Base-by-base conservation (phyloP, 2,329 filamentous ascomycete genomes). In the Ascochyta viciae-villosae region DNA sequence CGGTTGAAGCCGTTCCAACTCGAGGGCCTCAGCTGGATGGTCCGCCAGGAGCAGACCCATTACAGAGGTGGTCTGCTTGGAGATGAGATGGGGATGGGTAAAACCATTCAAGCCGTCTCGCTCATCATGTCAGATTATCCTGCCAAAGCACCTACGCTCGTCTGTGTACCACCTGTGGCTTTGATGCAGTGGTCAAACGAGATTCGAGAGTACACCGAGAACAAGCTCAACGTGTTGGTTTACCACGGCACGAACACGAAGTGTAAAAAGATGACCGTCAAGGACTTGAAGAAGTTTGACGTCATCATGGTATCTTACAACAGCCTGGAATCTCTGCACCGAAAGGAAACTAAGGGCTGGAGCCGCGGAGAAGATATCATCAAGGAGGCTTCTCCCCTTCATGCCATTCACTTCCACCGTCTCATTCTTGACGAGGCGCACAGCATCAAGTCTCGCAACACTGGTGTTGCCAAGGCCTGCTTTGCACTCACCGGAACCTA, bases 281-380 rank as follows among this genome's bases (percentile, higher is more conserved):
- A 88, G 56, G 88, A 96, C 33, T 79, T 98, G 47, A 89, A 89
- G 76, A 86, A 89, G 64, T 96, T 88, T 76, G 87, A 99, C 75
- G 92, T 99, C 46, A 94, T 98, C 71, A 92, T 98, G 85, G 96
- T 98, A 78, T 98, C 94, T 13, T 99, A 96, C 83, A 92, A 91
- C 65, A 85, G 90, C 63, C 80, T 99, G 31, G 95, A 98, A 75
- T 96, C 93, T 0, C 88, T 96, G 69, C 91, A 92, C 72, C 89
- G 95, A 54, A 96, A 96, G 75, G 91, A 99, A 75, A 89, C 89
- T 68, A 96, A 95, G 72, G 95, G 95, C 0, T 95, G 93, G 82
- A 88, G 84, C 64, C 89, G 92, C 55, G 89, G 91, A 60, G 87
- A 90, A 24, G 89, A 90, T 10, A 80, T 94, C 23, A 83, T 94